These are phyloP conservation scores for Huntiella moniliformis DNA, from an alignment of 2,329 filamentous ascomycete genomes.

Conservation along the genomic window DNA sequence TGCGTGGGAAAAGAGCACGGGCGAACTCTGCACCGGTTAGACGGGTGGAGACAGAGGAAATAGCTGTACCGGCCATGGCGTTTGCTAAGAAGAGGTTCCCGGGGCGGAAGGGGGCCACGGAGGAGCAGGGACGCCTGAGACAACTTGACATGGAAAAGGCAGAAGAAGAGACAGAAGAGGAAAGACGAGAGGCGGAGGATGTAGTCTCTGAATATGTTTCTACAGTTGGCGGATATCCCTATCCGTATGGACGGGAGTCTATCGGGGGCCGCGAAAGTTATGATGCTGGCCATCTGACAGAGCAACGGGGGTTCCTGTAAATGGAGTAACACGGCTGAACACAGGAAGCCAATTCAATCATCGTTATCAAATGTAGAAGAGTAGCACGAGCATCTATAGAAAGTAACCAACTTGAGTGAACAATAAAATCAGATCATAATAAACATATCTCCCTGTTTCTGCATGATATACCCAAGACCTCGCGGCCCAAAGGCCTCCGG, in stretches of 20 bases:
- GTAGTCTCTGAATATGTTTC: not conserved
- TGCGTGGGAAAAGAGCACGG: constrained; percentile 1
- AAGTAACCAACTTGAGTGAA: too few species aligned
- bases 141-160: not conserved
- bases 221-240: not conserved
- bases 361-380: too few species aligned
- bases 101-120: not conserved
- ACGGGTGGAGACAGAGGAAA: not conserved
- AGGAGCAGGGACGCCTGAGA: not conserved
- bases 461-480: constrained; percentile 10
- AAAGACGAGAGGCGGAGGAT: not conserved
- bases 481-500: constrained; percentile 9
- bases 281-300: constrained; percentile 3
- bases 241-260: constrained; percentile 4
- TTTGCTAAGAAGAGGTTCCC: not conserved
- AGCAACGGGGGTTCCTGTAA: constrained; percentile 3
- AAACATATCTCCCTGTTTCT: constrained; percentile 10
- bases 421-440: constrained; percentile 4
- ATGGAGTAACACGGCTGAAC: not conserved
- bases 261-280: constrained; percentile 1
- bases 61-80: not conserved
- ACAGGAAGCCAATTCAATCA: not conserved
- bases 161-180: not conserved
- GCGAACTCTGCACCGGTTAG: constrained; percentile 8
- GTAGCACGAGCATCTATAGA: too few species aligned